Percentiles rank a stretch among this genome's conserved stretches.
phyloP scores from a whole-genome alignment of 495 filamentous ascomycete species.

The Penicillium chermesinum region DNA sequence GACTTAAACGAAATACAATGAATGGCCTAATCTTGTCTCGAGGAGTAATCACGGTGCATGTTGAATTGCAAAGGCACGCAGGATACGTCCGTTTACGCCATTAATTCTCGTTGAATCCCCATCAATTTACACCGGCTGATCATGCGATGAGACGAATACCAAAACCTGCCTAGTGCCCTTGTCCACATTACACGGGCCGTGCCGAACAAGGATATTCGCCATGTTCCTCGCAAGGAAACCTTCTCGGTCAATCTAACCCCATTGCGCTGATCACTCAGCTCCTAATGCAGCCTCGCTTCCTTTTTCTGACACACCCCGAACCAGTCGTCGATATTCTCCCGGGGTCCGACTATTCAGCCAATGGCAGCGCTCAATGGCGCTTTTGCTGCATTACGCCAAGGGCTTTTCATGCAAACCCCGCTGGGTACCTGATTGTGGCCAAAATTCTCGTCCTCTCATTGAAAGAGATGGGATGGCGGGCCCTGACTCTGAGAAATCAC shows the following conservation, averaged over 20 bases:
- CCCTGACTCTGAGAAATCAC: too few species aligned
- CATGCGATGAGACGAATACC: too few species aligned
- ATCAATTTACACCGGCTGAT: too few species aligned
- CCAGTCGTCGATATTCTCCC: not conserved
- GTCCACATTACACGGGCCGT: too few species aligned
- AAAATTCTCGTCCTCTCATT: too few species aligned
- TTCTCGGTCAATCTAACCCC: not conserved
- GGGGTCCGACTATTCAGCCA: not conserved
- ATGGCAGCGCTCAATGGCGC: not conserved
- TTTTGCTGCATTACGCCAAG: not conserved
- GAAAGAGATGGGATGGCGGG: too few species aligned
- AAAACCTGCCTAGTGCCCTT: too few species aligned
- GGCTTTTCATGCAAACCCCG: not conserved
- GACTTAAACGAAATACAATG: constrained; percentile 4
- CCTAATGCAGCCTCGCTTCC: constrained; percentile 1
- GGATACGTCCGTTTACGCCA: too few species aligned
- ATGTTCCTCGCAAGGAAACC: constrained; percentile 13
- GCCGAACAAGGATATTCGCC: constrained; percentile 12
- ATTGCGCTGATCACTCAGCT: too few species aligned
- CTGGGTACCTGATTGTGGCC: not conserved
- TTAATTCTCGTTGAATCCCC: too few species aligned
- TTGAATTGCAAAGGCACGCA: too few species aligned
- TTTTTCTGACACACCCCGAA: not conserved
- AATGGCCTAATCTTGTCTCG: not conserved
- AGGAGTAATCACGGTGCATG: too few species aligned